phyloP scores from a whole-genome alignment of 2,329 filamentous ascomycete genomes.

The Hymenoscyphus linearis region DNA sequence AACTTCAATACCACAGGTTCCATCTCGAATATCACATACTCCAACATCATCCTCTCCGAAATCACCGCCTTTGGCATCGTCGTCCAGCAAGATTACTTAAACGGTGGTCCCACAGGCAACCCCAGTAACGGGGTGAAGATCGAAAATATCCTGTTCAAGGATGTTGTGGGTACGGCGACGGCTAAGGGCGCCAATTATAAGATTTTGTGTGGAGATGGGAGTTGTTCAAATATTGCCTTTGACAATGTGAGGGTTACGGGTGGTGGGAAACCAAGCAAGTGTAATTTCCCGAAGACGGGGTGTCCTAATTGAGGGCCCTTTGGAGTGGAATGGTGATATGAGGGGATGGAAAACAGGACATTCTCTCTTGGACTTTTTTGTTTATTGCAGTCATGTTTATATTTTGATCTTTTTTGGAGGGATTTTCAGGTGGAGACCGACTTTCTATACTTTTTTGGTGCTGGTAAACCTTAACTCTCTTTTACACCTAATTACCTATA shows the following conservation, averaged over 20 bases:
- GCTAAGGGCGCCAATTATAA: conserved; percentile 34
- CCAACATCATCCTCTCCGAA: conserved; percentile 40
- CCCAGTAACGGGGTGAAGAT: conserved; percentile 37
- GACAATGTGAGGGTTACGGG: conserved; percentile 34
- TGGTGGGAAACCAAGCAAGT: conserved; percentile 23
- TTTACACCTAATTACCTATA: no score
- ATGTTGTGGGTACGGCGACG: conserved; percentile 34
- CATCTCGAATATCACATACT: conserved; percentile 40
- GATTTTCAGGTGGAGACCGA: no score
- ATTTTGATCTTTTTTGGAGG: no score
- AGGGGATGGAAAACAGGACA: no score
- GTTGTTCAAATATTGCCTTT: conserved; percentile 35
- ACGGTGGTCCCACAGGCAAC: conserved; percentile 38
- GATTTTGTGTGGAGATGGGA: conserved; percentile 36
- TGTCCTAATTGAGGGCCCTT: no score
- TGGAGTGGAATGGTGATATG: no score
- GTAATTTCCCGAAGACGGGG: conserved; percentile 30
- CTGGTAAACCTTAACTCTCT: no score
- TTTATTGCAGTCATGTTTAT: no score
- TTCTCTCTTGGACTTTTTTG: no score
- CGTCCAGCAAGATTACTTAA: conserved; percentile 48
- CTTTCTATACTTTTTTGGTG: no score
- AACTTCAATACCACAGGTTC: conserved; percentile 36
- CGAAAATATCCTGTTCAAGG: conserved; percentile 32
- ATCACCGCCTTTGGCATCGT: conserved; percentile 47